phyloP scores from a whole-genome alignment of 164 flowering plant species.

The Aristolochia californica region DNA sequence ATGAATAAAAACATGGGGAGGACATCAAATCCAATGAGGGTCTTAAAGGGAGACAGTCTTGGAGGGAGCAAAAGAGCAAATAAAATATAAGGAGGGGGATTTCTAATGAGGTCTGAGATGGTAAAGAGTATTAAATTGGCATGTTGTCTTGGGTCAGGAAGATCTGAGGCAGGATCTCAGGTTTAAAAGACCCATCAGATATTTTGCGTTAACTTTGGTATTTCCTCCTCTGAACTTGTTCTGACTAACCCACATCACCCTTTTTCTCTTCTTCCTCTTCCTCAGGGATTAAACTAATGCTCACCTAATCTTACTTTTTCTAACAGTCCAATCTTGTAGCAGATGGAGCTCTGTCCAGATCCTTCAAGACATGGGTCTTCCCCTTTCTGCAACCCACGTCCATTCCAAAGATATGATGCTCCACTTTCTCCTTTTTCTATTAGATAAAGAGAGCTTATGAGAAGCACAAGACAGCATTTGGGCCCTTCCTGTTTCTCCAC shows the following conservation, averaged over 20 bases:
- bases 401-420: constrained; percentile 8
- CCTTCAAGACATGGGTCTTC: constrained; percentile 29
- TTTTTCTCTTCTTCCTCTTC: constrained; percentile 7
- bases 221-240: constrained; percentile 17
- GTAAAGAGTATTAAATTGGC: constrained; percentile 1
- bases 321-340: too few species aligned
- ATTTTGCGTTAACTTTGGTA: constrained; percentile 32
- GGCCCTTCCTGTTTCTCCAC: background rate
- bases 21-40: constrained; percentile 2
- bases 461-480: constrained; percentile 16
- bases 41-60: constrained; percentile 3
- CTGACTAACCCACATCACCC: constrained; percentile 36
- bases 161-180: constrained; percentile 58
- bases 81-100: background rate
- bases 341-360: constrained; percentile 26
- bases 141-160: constrained; percentile 37
- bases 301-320: too few species aligned
- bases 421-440: constrained; percentile 1
- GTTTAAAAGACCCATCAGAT: constrained; percentile 26
- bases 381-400: constrained; percentile 5
- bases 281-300: too few species aligned
- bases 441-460: background rate
- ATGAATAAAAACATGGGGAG: background rate
- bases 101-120: background rate
- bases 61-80: constrained; percentile 4